Conservation (phyloP, 257 asterid species). For the Perilla frutescens region DNA sequence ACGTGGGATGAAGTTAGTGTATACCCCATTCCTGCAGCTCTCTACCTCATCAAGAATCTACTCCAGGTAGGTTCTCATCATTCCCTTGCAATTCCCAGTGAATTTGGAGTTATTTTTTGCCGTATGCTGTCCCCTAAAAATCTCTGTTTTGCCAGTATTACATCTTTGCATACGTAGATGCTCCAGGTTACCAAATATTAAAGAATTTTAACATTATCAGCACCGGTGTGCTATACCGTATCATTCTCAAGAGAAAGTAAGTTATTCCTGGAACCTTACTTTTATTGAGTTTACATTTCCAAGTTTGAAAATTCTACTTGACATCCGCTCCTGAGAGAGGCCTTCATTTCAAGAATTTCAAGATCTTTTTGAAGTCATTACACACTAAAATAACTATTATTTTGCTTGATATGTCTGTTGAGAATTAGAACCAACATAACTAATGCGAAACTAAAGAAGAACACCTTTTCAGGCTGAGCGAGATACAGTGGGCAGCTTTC, state of each 20-base stretch:
- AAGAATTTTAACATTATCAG: constrained; percentile 96
- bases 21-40: constrained; percentile 97
- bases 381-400: constrained; percentile 2
- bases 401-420: constrained; percentile 26
- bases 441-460: too few species aligned
- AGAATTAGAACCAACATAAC: not conserved
- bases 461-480: constrained; percentile 72
- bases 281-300: constrained; percentile 28
- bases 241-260: constrained; percentile 93
- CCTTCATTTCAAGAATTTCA: not conserved
- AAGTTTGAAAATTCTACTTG: constrained; percentile 6
- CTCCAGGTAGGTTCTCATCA: constrained; percentile 72
- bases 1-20: constrained; percentile 93
- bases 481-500: constrained; percentile 98
- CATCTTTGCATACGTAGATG: constrained; percentile 97
- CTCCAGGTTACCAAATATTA: constrained; percentile 98
- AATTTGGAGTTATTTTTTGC: constrained; percentile 24
- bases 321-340: constrained; percentile 24
- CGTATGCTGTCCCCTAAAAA: constrained; percentile 35
- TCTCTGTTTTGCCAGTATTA: constrained; percentile 76
- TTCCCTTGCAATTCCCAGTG: constrained; percentile 12
- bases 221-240: constrained; percentile 89
- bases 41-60: constrained; percentile 92
- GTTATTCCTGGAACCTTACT: constrained; percentile 36
- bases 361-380: constrained; percentile 24